Evolutionary conservation across 2,329 filamentous ascomycete species (phyloP), one percentile per base, ranked within the genome.

Genomic region (Colletotrichum sublineola): DNA sequence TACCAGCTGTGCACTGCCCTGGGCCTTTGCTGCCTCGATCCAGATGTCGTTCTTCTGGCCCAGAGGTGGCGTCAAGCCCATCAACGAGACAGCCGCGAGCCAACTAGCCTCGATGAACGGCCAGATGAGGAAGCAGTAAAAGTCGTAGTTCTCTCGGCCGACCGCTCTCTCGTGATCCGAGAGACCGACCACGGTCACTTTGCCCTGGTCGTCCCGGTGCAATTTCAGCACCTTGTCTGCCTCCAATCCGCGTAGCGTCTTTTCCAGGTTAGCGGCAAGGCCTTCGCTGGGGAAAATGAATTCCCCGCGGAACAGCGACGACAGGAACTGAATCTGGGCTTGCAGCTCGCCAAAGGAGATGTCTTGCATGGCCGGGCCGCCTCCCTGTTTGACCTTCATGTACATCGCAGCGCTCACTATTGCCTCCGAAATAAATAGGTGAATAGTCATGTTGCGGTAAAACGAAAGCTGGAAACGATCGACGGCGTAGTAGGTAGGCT

Each of bases 391-490:
- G 67, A 98, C 93, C 56, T 90, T 90, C 0, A 92, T 96, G 81
- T 99, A 99, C 87, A 99, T 92, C 38, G 93, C 93, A 5, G 92
- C 94, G 73, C 94, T 96, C 31, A 98, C 94, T 5, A 99, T 86
- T 0, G 96, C 93, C 80, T 98, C 95, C 2, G 94, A 93, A 69
- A 99, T 96, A 81, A 99, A 99, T 6, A 99, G 88, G 80, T 99
- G 96, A 74, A 99, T 99, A 0, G 96, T 98, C 96, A 98, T 98
- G 82, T 99, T 99, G 64, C 96, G 92, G 83, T 99, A 99, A 82
- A 99, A 99, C 0, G 95, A 97, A 12, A 99, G 88, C 80, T 99
- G 96, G 85, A 99, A 99, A 65, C 95, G 90, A 81, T 99, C 96
- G 50, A 98, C 95, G 5, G 96, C 96, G 78, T 94, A 97, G 82